A percentile compares a stretch with the other conserved stretches of the same genome.
phyloP scores from a whole-genome alignment of 768 basidiomycete species.

The Leccinum variicolor region DNA sequence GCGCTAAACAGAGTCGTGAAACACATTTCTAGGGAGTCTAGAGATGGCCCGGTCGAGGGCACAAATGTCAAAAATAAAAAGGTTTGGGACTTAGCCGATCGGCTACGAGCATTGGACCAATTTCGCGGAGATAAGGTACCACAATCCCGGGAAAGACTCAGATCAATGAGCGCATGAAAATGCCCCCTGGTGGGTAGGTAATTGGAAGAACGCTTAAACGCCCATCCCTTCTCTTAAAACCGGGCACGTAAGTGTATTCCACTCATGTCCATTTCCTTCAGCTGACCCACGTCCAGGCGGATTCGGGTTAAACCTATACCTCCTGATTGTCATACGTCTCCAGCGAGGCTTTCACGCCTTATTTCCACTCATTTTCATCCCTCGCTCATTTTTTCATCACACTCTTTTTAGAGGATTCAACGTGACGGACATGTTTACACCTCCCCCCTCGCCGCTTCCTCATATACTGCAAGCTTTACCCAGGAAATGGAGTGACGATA shows the following conservation, averaged over 20 bases:
- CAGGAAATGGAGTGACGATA: not conserved
- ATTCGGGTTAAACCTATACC: not conserved
- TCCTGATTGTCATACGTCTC: not conserved
- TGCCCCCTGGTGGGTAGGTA: not conserved
- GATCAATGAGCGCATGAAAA: slow-evolving; percentile 2
- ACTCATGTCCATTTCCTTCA: not conserved
- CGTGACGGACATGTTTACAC: slow-evolving; percentile 36
- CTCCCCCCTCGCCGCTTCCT: slow-evolving; percentile 41
- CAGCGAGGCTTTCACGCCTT: slow-evolving; percentile 10
- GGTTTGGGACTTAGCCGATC: slow-evolving; percentile 4
- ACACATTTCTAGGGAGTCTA: not conserved
- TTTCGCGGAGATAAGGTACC: slow-evolving; percentile 26
- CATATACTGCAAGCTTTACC: slow-evolving; percentile 8
- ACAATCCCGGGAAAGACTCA: not conserved
- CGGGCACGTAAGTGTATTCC: slow-evolving; percentile 4
- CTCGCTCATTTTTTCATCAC: slow-evolving; percentile 30
- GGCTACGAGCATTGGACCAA: slow-evolving; percentile 6
- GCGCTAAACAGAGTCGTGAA: not conserved
- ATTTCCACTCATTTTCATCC: slow-evolving; percentile 10
- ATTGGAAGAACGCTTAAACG: not conserved
- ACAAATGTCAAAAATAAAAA: not conserved
- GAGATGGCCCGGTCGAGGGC: not conserved
- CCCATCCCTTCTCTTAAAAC: slow-evolving; percentile 4
- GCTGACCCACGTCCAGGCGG: slow-evolving; percentile 7
- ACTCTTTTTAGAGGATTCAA: slow-evolving; percentile 19